Evolutionary conservation across 164 flowering plant genomes (phyloP), one percentile per base, ranked within the genome.

Genomic region (grape (Vitis vinifera)): DNA sequence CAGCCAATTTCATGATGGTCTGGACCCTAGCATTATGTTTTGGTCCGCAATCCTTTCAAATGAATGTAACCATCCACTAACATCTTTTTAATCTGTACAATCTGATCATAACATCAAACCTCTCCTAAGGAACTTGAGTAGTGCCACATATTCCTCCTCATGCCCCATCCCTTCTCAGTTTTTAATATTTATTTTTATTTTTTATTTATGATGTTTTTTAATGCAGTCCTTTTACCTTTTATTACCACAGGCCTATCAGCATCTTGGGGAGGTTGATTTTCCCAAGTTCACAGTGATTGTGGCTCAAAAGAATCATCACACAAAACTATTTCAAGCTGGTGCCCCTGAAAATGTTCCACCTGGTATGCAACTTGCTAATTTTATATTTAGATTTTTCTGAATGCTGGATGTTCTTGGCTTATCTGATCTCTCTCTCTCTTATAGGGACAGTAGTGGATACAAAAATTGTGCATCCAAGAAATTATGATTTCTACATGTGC

Each of bases 381-480:
- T 30, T 70, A 8, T 62, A 19, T 8, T 57, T 56, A 17, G 63
- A 30, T 66, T 27, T 68, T 7, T 27, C 27, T 19, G 3, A 47
- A 12, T 63, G 59, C 48, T 10, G 51, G 50, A 12, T 69, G 9
- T n/a, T 29, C 57, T 55, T 2, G 57, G 27, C 6, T 56, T 37
- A 6, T 37, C 44, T 37, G 44, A 37, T 56, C 44, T 59, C 19
- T 55, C 8, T 31, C 51, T 67, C 1, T 71, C 62, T 65, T 15
- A 19, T 83, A 93, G 98, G 98, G 60, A 93, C 98, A 2, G 90
- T 93, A 56, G 96, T 92, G 57, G 98, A 94, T 73, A 83, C 86
- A 19, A 75, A 77, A 69, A 73, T 94, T 65, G 91, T 88, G 71
- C 98, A 90, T 75, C 96, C 97, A 11, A 85, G 78, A 52, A 87